Evolutionary conservation across 116 monocot species (phyloP).

Genomic region (Papilionanthe hybrid): DNA sequence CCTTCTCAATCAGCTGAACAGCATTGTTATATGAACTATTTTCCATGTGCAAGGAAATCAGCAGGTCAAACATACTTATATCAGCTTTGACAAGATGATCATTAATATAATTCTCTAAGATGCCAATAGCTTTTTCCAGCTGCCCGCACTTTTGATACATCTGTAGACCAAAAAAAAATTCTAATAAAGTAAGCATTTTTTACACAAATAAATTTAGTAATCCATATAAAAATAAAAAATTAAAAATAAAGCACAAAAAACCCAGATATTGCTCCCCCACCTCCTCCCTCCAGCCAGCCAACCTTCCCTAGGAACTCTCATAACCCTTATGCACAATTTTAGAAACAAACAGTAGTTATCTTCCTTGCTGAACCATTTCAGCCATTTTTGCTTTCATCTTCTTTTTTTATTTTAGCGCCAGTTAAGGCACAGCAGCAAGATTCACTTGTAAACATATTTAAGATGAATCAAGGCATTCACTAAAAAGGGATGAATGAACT

Average conservation of each 20-base stretch:
- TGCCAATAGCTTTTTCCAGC: slow-evolving; percentile 44
- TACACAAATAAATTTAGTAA: neutral
- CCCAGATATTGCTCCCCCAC: neutral
- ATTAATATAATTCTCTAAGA: slow-evolving; percentile 68
- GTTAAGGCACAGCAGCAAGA: neutral
- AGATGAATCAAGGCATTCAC: neutral
- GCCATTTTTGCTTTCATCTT: neutral
- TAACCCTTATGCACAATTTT: neutral
- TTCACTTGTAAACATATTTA: neutral
- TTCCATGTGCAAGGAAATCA: slow-evolving; percentile 56
- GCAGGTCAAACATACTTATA: slow-evolving; percentile 36
- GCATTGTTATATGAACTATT: slow-evolving; percentile 53
- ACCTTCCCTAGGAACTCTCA: neutral
- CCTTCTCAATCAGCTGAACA: slow-evolving; percentile 48
- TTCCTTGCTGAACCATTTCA: neutral
- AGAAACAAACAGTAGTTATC: neutral
- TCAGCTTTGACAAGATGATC: slow-evolving; percentile 30
- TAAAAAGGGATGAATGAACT: neutral
- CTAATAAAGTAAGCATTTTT: neutral
- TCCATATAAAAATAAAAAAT: neutral
- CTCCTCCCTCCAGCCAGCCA: neutral
- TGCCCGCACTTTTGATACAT: slow-evolving; percentile 69
- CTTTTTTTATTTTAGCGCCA: neutral
- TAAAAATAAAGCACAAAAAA: neutral
- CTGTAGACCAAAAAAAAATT: slow-evolving; percentile 30